Conservation (phyloP, 2,329 filamentous ascomycete species). For the Periconia macrospinosa region DNA sequence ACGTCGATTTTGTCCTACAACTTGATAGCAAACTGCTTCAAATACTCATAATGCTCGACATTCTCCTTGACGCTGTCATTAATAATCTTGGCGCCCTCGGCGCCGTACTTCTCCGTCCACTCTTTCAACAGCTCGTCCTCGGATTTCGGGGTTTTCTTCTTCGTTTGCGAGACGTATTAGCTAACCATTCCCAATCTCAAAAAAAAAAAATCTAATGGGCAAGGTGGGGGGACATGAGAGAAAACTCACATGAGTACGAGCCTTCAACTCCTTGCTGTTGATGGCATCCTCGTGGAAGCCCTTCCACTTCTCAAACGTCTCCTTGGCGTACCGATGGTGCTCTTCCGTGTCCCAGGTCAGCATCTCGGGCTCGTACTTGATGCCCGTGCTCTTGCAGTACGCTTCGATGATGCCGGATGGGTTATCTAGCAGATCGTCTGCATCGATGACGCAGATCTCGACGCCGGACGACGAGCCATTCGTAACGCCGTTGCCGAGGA, state of each 20-base stretch:
- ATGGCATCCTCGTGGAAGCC: slow-evolving; percentile 97
- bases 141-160: slow-evolving; percentile 65
- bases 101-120: slow-evolving; percentile 75
- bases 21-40: slow-evolving; percentile 75
- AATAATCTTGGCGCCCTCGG: slow-evolving; percentile 70
- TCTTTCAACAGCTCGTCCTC: slow-evolving; percentile 69
- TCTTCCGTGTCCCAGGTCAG: slow-evolving; percentile 80
- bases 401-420: slow-evolving; percentile 74
- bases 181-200: neutral
- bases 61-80: slow-evolving; percentile 72
- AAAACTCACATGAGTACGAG: slow-evolving; percentile 62
- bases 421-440: slow-evolving; percentile 88
- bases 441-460: slow-evolving; percentile 84
- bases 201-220: neutral
- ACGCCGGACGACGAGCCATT: slow-evolving; percentile 46
- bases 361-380: slow-evolving; percentile 78
- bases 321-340: slow-evolving; percentile 67
- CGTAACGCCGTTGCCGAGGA: slow-evolving; percentile 31
- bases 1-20: too few relatives aligned
- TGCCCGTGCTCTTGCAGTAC: slow-evolving; percentile 79
- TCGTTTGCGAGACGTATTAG: slow-evolving; percentile 5
- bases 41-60: slow-evolving; percentile 74
- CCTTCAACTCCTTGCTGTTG: slow-evolving; percentile 73
- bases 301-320: slow-evolving; percentile 92
- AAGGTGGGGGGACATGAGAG: neutral